phyloP scores from a whole-genome alignment of 2,329 filamentous ascomycete species.

The Verticillium alfalfae region DNA sequence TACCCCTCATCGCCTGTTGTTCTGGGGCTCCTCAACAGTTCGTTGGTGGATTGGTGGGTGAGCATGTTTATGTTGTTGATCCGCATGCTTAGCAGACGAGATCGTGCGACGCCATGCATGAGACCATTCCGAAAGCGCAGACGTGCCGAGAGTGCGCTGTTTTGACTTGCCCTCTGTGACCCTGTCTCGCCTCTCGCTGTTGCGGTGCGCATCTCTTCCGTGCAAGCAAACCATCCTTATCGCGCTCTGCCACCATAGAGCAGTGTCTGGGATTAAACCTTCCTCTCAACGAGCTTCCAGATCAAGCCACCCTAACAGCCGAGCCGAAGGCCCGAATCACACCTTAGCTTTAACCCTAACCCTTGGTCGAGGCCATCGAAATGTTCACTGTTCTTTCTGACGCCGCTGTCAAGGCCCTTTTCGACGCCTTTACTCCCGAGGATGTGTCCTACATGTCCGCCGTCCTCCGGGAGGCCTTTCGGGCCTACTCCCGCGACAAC shows the following conservation, averaged over 20 bases:
- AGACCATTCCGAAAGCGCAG: background rate
- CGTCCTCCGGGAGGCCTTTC: constrained; percentile 53
- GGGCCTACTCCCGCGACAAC: constrained; percentile 59
- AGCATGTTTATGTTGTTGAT: background rate
- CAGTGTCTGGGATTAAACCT: background rate
- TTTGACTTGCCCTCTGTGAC: background rate
- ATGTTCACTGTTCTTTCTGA: constrained; percentile 56
- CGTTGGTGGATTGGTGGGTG: background rate
- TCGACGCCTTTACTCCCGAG: constrained; percentile 45
- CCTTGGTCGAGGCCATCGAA: constrained; percentile 30
- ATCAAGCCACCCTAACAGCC: background rate
- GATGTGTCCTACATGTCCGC: constrained; percentile 53
- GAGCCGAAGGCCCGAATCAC: background rate
- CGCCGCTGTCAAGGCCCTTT: constrained; percentile 45
- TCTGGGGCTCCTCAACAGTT: background rate
- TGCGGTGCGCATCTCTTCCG: too few species aligned
- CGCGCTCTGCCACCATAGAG: too few species aligned
- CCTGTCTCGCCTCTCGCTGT: too few species aligned
- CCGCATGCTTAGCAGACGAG: background rate
- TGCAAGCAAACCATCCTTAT: too few species aligned
- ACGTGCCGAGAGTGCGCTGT: background rate
- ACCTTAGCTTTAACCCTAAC: too few species aligned
- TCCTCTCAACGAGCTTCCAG: background rate
- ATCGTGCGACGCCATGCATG: background rate
- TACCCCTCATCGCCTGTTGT: background rate